Base-by-base conservation (phyloP, 1,139 yeast genomes). In the Debaryomyces subglobosus region DNA sequence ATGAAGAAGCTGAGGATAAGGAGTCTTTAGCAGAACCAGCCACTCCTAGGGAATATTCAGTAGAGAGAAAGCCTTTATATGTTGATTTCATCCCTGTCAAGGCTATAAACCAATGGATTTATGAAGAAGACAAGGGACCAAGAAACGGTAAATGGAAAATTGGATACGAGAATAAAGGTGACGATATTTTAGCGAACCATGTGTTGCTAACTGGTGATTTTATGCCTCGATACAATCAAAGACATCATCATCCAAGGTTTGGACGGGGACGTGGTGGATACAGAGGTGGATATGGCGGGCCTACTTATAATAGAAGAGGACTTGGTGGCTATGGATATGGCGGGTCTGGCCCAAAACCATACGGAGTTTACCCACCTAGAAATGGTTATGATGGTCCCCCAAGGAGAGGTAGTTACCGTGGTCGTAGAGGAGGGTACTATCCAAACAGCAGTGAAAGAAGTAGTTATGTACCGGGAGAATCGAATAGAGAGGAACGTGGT, bases 11-110 rank as follows among this genome's bases (percentile, higher is more conserved):
- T 23, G 55, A 53, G 10, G 54, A 51, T 33, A 50, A 37, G 25
- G 50, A 48, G 13, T 15, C 34, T 12, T 30, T 52, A 20, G 34
- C 52, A 12, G 56, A 60, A 5, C 65, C 66, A 3, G 27, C 43
- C 3, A 59, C 57, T 21, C 67, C 65, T 9, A 55, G 60, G 29
- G 54, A 61, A 29, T 62, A 52, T 34, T 40, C 49, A 4, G 59
- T 61, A 4, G 61, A 61, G 16, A 58, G 74, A 52, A 59, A 58
- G 35, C 65, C 67, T 9, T 53, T 75, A 35, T 75, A 61, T 53
- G 71, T 72, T 37, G 81, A 77, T 53, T 76, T 61, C 54, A 70
- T 77, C 34, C 80, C 80, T 0, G 79, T 74, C 10, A 71, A 72
- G 53, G 78, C 78, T 15, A 66, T 75, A 16, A 72, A 71, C 49